A percentile compares a stretch with the other conserved stretches of the same genome.
Conservation (phyloP, 148 eudicot species). For the Hydrangea macrophylla region DNA sequence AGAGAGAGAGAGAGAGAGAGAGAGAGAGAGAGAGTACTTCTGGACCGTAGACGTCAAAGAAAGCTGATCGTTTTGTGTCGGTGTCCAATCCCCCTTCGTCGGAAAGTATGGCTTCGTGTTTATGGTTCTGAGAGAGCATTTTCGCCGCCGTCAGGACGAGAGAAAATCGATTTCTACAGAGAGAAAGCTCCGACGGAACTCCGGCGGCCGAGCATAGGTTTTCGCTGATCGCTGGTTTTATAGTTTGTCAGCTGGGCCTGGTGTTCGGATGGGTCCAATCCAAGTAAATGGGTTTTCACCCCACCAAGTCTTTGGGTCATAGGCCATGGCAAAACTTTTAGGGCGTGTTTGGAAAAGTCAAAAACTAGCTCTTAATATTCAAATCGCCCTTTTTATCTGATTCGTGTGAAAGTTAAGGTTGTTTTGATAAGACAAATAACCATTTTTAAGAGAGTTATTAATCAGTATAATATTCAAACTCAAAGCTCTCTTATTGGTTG, state of each 20-base stretch:
- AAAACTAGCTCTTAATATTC: too few relatives aligned
- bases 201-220: neutral
- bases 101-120: constrained; percentile 25
- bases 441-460: too few relatives aligned
- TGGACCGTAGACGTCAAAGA: constrained; percentile 73
- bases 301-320: neutral
- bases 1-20: neutral
- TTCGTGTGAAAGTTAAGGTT: too few relatives aligned
- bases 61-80: constrained; percentile 18
- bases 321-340: too few relatives aligned
- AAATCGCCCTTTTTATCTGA: neutral
- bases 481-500: too few relatives aligned
- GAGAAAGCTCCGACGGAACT: neutral
- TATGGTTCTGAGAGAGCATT: constrained; percentile 3
- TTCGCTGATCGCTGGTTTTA: neutral
- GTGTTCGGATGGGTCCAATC: too few relatives aligned
- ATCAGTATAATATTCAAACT: too few relatives aligned
- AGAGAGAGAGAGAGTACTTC: constrained; percentile 35
- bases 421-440: too few relatives aligned
- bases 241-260: too few relatives aligned
- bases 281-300: too few relatives aligned
- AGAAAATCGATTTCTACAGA: neutral
- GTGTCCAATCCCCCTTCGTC: constrained; percentile 14
- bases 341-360: too few relatives aligned
- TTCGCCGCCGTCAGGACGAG: neutral